Conservation (phyloP, 306 rosid species). For the Pyrus pyrifolia region DNA sequence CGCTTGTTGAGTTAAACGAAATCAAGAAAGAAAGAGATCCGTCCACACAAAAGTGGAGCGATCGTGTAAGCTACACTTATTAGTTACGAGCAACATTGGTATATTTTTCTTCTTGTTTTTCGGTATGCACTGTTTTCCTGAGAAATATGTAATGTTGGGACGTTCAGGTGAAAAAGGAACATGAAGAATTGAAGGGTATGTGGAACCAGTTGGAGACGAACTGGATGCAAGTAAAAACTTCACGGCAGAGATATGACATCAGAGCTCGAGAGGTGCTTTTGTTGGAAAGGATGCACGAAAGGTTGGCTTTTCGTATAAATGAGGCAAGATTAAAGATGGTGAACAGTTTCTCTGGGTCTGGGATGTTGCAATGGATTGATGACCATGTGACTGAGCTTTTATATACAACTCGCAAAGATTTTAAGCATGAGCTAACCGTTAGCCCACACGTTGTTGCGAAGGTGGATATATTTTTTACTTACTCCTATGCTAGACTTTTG, state of each 20-base stretch:
- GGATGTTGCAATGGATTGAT: constrained; percentile 13
- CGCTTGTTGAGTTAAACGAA: constrained; percentile 12
- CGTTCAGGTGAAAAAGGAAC: constrained; percentile 12
- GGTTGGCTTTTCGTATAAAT: constrained; percentile 7
- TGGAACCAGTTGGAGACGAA: constrained; percentile 9
- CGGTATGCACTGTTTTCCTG: not conserved
- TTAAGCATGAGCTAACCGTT: constrained; percentile 12
- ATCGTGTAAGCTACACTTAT: constrained; percentile 4
- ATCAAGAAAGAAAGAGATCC: constrained; percentile 10
- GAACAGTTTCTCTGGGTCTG: not conserved
- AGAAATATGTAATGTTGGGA: not conserved
- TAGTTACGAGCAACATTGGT: not conserved
- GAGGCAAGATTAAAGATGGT: not conserved
- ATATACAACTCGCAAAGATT: constrained; percentile 13
- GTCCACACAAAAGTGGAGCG: constrained; percentile 13
- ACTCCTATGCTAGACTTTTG: not conserved
- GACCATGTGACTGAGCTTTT: constrained; percentile 20
- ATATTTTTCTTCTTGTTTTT: not conserved
- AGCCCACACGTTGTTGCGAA: not conserved
- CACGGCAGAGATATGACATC: constrained; percentile 16
- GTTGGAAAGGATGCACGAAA: constrained; percentile 16
- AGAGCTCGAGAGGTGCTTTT: constrained; percentile 17
- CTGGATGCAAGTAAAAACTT: constrained; percentile 12
- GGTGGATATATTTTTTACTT: constrained; percentile 1
- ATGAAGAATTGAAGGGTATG: constrained; percentile 3